Evolutionary conservation across 2,329 filamentous ascomycete genomes (phyloP), one percentile per base, ranked within the genome.

Genomic region (Talaromyces sp.): DNA sequence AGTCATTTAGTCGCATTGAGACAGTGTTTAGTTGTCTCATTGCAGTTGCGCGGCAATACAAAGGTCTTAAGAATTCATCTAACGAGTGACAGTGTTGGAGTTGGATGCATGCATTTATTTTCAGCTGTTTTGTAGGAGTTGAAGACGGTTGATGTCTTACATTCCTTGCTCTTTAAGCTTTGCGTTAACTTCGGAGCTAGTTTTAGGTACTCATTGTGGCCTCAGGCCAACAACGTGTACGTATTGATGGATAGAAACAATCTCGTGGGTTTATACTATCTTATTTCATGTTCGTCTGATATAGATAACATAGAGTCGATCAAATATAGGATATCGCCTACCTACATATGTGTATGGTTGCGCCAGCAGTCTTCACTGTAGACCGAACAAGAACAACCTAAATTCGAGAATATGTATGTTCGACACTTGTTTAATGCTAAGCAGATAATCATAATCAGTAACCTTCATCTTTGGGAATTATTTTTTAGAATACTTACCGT

Each of bases 401-500:
- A 48, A 17, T 13, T 19, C 33, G n/a, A 35, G 28, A 10, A 35
- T 48, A 35, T 28, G 25, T 28, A 28, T 7, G 25, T 28, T 35
- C 28, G 28, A 10, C 28, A n/a, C 31, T 46, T 28, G 45, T 48
- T 48, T 19, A 48, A 35, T 48, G 45, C 45, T 48, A 19, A 33
- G 43, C 11, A 33, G 28, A 33, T 48, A 25, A 17, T 48, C 45
- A 33, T 48, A 25, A 17, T 48, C 28, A 48, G 45, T 21, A 48
- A 13, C 11, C n/a, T 48, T 10, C 28, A 9, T 48, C 2, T 28
- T 8, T 28, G n/a, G 8, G 8, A n/a, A 11, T 22, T 1, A 40
- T 22, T 33, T 50, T 25, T 13, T 39, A 6, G 7, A 36, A n/a
- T 17, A 43, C 70, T 60, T 64, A 73, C 71, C 37, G 71, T 69